These are phyloP conservation scores for Pulveroboletus sp. DNA, from an alignment of 768 basidiomycete species.

Conservation along the genomic window DNA sequence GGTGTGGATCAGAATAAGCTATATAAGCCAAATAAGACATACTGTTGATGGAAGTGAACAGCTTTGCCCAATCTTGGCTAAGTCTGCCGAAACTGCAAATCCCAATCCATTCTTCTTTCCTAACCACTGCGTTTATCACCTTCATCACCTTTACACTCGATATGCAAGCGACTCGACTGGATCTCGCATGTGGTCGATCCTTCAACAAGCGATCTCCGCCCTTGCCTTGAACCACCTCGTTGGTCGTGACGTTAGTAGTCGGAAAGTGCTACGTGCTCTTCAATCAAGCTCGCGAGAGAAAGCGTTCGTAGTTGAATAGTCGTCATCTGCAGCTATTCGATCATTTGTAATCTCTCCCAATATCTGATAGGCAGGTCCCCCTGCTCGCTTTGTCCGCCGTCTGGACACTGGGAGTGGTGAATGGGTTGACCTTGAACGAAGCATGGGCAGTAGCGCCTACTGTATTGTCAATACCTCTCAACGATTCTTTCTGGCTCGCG, in stretches of 20 bases:
- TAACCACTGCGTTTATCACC: neutral
- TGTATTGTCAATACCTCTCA: neutral
- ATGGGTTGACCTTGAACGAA: constrained; percentile 1
- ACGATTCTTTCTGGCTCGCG: neutral
- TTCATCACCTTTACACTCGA: neutral
- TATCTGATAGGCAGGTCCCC: neutral
- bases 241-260: neutral
- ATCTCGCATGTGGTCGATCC: neutral
- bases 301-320: constrained; percentile 2
- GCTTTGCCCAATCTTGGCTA: no score
- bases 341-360: neutral
- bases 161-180: neutral
- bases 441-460: no score
- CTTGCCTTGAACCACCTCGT: neutral
- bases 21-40: no score
- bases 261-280: constrained; percentile 4
- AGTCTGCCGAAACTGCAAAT: no score
- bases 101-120: neutral
- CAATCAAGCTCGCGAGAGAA: neutral
- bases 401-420: neutral
- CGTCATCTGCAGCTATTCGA: neutral
- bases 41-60: no score
- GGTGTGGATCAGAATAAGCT: no score
- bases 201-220: neutral
- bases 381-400: constrained; percentile 1